Evolutionary conservation across 345 rosid species (phyloP), one percentile per base, ranked within the genome.

Genomic region (Pistacia integerrima): DNA sequence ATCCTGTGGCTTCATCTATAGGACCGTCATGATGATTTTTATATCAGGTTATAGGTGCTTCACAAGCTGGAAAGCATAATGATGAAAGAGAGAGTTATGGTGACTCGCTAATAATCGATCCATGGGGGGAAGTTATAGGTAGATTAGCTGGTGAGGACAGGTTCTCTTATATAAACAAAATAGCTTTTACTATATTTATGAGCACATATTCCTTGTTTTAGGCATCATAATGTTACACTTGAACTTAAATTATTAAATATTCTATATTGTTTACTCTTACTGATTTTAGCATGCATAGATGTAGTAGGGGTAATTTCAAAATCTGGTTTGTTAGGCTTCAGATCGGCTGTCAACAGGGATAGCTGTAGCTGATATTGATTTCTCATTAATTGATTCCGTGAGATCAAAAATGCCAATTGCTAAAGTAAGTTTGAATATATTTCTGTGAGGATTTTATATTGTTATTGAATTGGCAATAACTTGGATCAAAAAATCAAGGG

Each of bases 11-110:
- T 13, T 11, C 5, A 16, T 56, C 72, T 30, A 2, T 30, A 30
- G 33, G 33, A 30, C 52, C 72, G 52, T 67, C 62, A 55, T 4
- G 49, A 8, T 68, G 36, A 58, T 30, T 73, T 51, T 35, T 49
- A 74, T 61, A 9, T 78, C 76, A 93, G 97, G 96, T 93, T 54
- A 86, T 95, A 63, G 99, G 97, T 75, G 89, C 97, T 78, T 88
- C 98, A 63, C 99, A 95, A 88, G 90, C 92, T 68, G 99, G 96
- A 77, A 84, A 90, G 61, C 96, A 95, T 82, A 95, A 79, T 70
- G 93, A 89, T 70, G 90, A 84, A 74, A 87, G 96, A 86, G 96
- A 93, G 83, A 92, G 96, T 87, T 87, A 87, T 41, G 97, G 97
- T 2, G 97, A 92, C 8, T 85, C 97, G 11, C 67, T 95, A 74